Evolutionary conservation across 495 filamentous ascomycete species (phyloP).

Genomic region (Bathelium albidoporum): DNA sequence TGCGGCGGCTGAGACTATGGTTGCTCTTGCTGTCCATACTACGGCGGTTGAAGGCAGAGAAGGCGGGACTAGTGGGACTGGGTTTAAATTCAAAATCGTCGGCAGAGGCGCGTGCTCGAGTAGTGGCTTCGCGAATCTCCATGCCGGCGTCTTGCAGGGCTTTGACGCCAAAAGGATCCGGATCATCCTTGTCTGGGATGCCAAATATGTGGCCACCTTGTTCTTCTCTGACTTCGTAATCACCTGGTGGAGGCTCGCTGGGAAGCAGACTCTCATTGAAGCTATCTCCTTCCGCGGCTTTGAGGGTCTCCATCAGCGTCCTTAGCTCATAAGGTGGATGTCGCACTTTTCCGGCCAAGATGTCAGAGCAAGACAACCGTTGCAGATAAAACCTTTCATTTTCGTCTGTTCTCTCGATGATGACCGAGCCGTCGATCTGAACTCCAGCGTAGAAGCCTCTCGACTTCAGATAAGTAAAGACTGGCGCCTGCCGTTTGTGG

Average conservation of each 20-base stretch:
- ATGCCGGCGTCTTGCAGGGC: conserved; percentile 76
- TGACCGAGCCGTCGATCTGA: conserved; percentile 70
- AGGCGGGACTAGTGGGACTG: conserved; percentile 66
- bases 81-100: conserved; percentile 75
- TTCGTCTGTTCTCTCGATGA: conserved; percentile 78
- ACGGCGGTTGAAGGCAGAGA: conserved; percentile 51
- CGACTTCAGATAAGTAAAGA: conserved; percentile 83
- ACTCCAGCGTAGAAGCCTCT: conserved; percentile 75
- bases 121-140: conserved; percentile 77
- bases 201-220: conserved; percentile 49
- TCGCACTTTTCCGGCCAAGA: conserved; percentile 66
- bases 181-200: conserved; percentile 64
- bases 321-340: conserved; percentile 53
- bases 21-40: conserved; percentile 44
- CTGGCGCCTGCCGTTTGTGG: conserved; percentile 57
- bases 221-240: conserved; percentile 48
- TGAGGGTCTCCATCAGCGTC: conserved; percentile 66
- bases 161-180: conserved; percentile 81
- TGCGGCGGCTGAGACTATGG: conserved; percentile 19
- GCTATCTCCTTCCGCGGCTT: conserved; percentile 75
- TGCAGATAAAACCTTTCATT: conserved; percentile 80
- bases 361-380: conserved; percentile 63
- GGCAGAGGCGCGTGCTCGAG: conserved; percentile 53
- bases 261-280: conserved; percentile 51
- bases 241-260: conserved; percentile 59